Percentiles rank a stretch among this genome's conserved stretches.
These are phyloP conservation scores for Clitopilus passeckerianus DNA, from an alignment of 768 basidiomycete species.

Conservation along the genomic window DNA sequence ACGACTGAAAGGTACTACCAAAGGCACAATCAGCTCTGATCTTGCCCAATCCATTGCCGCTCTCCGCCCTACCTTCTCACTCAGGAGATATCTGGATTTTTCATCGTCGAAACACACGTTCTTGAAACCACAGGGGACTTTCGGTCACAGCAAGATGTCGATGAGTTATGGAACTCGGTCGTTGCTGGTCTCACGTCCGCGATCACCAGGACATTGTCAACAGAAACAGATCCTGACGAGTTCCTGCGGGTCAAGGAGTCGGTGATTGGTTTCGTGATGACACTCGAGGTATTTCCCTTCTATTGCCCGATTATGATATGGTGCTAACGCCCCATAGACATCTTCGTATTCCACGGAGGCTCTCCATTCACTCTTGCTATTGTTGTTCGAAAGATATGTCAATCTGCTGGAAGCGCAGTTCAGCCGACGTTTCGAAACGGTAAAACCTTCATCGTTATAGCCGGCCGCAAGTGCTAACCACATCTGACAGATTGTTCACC, in stretches of 20 bases:
- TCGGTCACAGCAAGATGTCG: constrained; percentile 86
- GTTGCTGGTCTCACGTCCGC: constrained; percentile 67
- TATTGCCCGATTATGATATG: background rate
- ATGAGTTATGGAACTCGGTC: constrained; percentile 92
- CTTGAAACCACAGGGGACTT: constrained; percentile 85
- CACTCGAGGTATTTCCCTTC: constrained; percentile 66
- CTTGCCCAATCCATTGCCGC: constrained; percentile 67
- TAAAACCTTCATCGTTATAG: constrained; percentile 20
- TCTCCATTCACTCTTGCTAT: constrained; percentile 79
- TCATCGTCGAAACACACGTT: constrained; percentile 93
- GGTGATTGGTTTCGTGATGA: constrained; percentile 83
- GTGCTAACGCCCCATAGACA: constrained; percentile 40
- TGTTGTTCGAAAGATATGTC: constrained; percentile 87
- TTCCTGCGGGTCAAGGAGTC: constrained; percentile 83
- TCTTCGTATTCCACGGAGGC: constrained; percentile 83
- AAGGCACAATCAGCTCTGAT: constrained; percentile 98
- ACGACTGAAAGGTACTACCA: background rate
- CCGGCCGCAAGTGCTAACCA: background rate
- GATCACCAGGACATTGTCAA: constrained; percentile 66
- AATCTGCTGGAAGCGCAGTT: constrained; percentile 78
- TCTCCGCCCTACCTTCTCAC: constrained; percentile 71
- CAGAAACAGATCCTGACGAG: constrained; percentile 74
- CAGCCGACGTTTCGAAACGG: constrained; percentile 74
- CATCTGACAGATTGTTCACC: constrained; percentile 59
- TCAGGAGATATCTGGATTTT: constrained; percentile 95